Conservation (phyloP, 2,329 filamentous ascomycete genomes). For the Aspergillus amoenus region DNA sequence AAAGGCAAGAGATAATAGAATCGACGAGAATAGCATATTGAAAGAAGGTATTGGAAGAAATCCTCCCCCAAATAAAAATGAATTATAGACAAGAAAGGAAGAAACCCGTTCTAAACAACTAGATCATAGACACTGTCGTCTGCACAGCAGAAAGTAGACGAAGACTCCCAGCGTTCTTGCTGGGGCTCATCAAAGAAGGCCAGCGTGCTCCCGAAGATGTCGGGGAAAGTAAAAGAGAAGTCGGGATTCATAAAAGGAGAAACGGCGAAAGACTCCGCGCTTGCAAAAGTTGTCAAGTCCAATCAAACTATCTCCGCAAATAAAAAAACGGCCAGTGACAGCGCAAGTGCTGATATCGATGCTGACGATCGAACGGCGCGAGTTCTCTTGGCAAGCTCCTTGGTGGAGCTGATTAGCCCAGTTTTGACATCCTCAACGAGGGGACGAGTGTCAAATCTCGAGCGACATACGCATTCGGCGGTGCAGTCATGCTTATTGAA, state of each 20-base stretch:
- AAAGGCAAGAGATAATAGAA: slow-evolving; percentile 25
- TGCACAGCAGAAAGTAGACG: not conserved
- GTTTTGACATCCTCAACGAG: slow-evolving; percentile 2
- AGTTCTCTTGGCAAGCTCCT: slow-evolving; percentile 26
- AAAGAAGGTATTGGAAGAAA: slow-evolving; percentile 31
- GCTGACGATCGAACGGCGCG: slow-evolving; percentile 21
- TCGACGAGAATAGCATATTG: slow-evolving; percentile 26
- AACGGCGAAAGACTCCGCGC: slow-evolving; percentile 12
- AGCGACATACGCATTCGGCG: not conserved
- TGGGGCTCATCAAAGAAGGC: not conserved
- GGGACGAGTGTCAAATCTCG: not conserved
- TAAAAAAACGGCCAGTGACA: slow-evolving; percentile 14
- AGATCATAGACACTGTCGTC: slow-evolving; percentile 10
- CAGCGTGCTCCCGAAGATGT: not conserved
- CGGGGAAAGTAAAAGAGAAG: slow-evolving; percentile 1
- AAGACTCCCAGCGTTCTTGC: not conserved
- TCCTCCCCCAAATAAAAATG: slow-evolving; percentile 7
- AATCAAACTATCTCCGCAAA: slow-evolving; percentile 14
- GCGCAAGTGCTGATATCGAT: slow-evolving; percentile 23
- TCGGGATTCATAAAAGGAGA: slow-evolving; percentile 5
- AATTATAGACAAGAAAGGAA: slow-evolving; percentile 11
- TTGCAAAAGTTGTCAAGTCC: slow-evolving; percentile 1
- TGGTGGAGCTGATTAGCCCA: slow-evolving; percentile 21
- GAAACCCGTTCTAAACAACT: not conserved
- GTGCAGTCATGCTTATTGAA: not conserved